Evolutionary conservation across 1,284 basidiomycete genomes (phyloP), one percentile per base, ranked within the genome.

Genomic region (Leccinum huronense): DNA sequence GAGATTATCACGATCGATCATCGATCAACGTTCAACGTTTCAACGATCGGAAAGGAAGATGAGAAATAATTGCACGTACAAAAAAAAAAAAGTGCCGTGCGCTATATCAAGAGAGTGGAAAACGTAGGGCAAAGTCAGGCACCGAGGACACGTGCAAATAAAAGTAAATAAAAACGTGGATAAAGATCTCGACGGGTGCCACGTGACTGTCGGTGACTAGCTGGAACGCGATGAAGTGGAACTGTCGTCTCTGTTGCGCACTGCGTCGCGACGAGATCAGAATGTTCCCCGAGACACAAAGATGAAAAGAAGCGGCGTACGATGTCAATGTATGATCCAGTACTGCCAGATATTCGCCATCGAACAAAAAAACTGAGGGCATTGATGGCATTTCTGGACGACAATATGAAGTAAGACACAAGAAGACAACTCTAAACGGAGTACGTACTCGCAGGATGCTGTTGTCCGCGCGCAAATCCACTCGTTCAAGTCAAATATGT

Each of bases 391-490:
- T 90, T 80, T 63, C 91, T 93, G 61, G 66, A 38, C 1, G 14
- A 14, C 54, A 58, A 38, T 7, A 55, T 68, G 54, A 56, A 55
- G 27, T 65, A n/a, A 38, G 1, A 36, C 19, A 30, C 19, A 36
- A 58, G 3, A 33, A 5, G 0, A 58, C 56, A 14, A 38, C 51
- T 59, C 7, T 40, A 16, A 9, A 54, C 19, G 27, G 23, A 42
- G 19, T 2, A 84, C 88, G 67, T 73, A 93, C 91, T 91, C 90
- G 86, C 89, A 90, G 38, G 84, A 81, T 23, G 87, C 85, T 64
- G 92, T 89, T 8, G 89, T 91, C 55, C 87, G 82, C 3, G 84
- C 82, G 66, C 86, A 89, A 65, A 92, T 88, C 89, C 89, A 91
- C 64, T 91, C 89, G n/a, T 80, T 79, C 61, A 87, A 71, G 71